Percentiles rank a stretch among this genome's conserved stretches.
Evolutionary conservation across 306 rosid species (phyloP).

Genomic region (Cucurbita maxima): DNA sequence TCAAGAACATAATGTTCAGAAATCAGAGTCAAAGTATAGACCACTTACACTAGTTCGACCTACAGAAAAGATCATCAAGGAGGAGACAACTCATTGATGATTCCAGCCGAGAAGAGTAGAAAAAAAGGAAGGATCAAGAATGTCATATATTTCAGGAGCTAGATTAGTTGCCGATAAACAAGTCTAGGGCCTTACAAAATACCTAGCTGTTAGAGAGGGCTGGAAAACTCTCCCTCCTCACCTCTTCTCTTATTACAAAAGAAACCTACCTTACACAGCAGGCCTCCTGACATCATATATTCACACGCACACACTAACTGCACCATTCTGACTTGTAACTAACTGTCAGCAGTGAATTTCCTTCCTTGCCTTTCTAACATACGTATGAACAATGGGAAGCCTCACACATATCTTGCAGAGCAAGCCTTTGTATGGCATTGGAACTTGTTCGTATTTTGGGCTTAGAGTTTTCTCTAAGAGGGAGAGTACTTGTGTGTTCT

Average conservation of each 20-base stretch:
- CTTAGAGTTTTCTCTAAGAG: background rate
- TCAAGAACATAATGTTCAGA: no score
- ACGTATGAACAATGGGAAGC: background rate
- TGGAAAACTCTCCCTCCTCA: background rate
- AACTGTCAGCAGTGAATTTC: background rate
- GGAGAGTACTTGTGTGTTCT: background rate
- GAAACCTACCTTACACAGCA: background rate
- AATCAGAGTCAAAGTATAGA: no score
- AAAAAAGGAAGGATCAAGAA: no score
- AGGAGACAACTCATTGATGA: no score
- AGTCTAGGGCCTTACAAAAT: background rate
- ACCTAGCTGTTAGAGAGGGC: background rate
- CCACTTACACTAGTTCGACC: no score
- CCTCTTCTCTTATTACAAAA: background rate
- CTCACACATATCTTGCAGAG: background rate
- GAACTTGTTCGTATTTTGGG: background rate
- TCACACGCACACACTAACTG: no score
- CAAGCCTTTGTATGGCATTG: background rate
- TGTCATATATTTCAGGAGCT: no score
- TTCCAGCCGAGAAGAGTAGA: no score
- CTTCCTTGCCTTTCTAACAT: background rate
- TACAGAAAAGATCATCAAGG: no score
- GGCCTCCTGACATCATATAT: background rate
- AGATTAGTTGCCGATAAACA: no score
- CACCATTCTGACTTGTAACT: background rate